Percentiles rank a stretch among this genome's conserved stretches.
These are phyloP conservation scores for Aspergillus sparsus DNA, from an alignment of 495 filamentous ascomycete species.

Conservation along the genomic window DNA sequence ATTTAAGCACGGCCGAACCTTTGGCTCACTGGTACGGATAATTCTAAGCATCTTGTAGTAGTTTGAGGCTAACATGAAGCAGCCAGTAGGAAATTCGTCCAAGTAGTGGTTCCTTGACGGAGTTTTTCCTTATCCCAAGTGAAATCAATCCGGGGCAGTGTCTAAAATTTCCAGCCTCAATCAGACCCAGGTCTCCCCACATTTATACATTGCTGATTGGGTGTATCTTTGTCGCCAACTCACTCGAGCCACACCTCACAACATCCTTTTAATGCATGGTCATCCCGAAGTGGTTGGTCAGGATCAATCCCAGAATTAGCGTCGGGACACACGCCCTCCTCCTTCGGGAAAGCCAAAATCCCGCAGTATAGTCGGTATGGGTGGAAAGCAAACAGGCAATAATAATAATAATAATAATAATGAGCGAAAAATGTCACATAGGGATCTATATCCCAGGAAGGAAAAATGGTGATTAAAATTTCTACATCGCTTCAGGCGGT, in stretches of 20 bases:
- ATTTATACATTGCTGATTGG: constrained; percentile 14
- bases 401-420: not conserved
- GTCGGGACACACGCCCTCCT: not conserved
- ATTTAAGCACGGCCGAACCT: constrained; percentile 1
- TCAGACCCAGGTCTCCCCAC: constrained; percentile 4
- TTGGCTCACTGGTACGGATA: not conserved
- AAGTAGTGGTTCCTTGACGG: not conserved
- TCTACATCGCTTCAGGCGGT: constrained; percentile 14
- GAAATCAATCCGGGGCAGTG: constrained; percentile 7
- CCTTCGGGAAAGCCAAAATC: not conserved
- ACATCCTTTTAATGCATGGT: constrained; percentile 5
- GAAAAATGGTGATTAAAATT: constrained; percentile 5
- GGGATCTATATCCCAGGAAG: not conserved
- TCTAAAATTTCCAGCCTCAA: constrained; percentile 17
- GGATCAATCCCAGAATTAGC: not conserved
- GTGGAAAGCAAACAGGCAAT: not conserved
- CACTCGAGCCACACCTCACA: constrained; percentile 18
- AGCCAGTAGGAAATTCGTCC: constrained; percentile 13
- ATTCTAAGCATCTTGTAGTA: constrained; percentile 4
- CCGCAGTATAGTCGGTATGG: not conserved
- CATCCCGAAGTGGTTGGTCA: constrained; percentile 15
- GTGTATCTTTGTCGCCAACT: constrained; percentile 16
- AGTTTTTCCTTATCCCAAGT: constrained; percentile 2
- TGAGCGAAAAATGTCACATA: constrained; percentile 2
- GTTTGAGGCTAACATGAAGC: constrained; percentile 25